Evolutionary conservation across 2,329 filamentous ascomycete species (phyloP).

Genomic region (Colletotrichum sp.): DNA sequence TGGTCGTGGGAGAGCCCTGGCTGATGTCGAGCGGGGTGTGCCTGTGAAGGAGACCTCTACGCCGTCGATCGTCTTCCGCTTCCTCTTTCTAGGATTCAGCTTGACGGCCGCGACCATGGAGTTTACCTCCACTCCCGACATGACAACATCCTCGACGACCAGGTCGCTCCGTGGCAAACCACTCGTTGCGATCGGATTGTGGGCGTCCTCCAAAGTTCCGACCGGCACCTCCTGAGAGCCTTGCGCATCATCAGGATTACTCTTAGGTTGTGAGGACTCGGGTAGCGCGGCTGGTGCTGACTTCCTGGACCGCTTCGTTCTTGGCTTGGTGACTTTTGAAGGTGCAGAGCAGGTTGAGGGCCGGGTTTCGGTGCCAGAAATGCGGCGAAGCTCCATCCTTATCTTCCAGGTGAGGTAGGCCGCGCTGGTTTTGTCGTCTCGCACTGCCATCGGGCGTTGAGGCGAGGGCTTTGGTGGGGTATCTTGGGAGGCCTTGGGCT

Average conservation of each 20-base stretch:
- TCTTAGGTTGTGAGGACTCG: background rate
- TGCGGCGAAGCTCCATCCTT: slow-evolving; percentile 39
- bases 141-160: background rate
- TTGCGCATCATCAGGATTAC: background rate
- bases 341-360: background rate
- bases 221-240: background rate
- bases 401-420: slow-evolving; percentile 52
- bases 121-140: slow-evolving; percentile 23
- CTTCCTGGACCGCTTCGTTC: slow-evolving; percentile 40
- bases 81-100: slow-evolving; percentile 49
- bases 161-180: background rate
- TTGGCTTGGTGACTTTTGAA: slow-evolving; percentile 13
- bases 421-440: slow-evolving; percentile 50
- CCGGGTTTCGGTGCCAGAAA: slow-evolving; percentile 28
- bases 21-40: background rate
- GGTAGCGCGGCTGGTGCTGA: slow-evolving; percentile 42
- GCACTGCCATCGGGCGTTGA: slow-evolving; percentile 44
- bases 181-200: background rate
- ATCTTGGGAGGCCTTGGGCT: background rate
- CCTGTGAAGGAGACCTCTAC: slow-evolving; percentile 26
- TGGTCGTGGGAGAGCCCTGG: slow-evolving; percentile 28
- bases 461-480: slow-evolving; percentile 26
- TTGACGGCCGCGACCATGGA: slow-evolving; percentile 61
- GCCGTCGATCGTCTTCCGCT: slow-evolving; percentile 51
- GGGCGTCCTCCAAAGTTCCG: background rate